Evolutionary conservation across 768 basidiomycete genomes (phyloP).

Genomic region (Suillus placidus): DNA sequence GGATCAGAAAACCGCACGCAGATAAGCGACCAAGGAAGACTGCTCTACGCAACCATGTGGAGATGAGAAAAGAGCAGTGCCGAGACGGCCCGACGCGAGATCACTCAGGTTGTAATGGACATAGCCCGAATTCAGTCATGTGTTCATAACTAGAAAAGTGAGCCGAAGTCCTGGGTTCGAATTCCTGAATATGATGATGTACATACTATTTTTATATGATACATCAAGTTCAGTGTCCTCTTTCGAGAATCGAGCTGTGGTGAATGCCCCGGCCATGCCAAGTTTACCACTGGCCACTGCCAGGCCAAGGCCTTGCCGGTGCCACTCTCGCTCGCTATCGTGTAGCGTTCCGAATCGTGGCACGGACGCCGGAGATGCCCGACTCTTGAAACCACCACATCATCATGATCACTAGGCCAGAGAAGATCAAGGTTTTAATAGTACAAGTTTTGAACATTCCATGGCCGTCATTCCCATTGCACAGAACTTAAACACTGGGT

Average conservation of each 20-base stretch:
- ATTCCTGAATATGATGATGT: neutral
- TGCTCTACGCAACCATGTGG: neutral
- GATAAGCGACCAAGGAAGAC: neutral
- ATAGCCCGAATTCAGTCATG: neutral
- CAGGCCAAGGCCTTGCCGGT: neutral
- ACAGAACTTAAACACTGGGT: too few species aligned
- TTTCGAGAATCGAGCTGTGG: neutral
- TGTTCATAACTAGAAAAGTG: neutral
- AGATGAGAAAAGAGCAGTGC: neutral
- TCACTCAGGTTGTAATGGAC: neutral
- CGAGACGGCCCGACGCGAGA: neutral
- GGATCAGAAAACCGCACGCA: neutral
- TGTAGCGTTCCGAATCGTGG: neutral
- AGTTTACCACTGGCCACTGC: neutral
- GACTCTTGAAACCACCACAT: neutral
- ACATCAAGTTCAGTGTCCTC: neutral
- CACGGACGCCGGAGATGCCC: neutral
- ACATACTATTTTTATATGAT: too few species aligned
- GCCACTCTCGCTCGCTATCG: too few species aligned
- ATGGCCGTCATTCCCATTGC: too few species aligned
- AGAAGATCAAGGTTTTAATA: neutral
- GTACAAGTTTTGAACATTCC: too few species aligned
- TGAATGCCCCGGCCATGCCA: neutral
- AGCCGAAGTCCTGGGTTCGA: neutral
- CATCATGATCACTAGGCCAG: neutral